Evolutionary conservation across 176 grass and related monocot genomes (phyloP), one percentile per base, ranked within the genome.

Genomic region (Carex cristatella): DNA sequence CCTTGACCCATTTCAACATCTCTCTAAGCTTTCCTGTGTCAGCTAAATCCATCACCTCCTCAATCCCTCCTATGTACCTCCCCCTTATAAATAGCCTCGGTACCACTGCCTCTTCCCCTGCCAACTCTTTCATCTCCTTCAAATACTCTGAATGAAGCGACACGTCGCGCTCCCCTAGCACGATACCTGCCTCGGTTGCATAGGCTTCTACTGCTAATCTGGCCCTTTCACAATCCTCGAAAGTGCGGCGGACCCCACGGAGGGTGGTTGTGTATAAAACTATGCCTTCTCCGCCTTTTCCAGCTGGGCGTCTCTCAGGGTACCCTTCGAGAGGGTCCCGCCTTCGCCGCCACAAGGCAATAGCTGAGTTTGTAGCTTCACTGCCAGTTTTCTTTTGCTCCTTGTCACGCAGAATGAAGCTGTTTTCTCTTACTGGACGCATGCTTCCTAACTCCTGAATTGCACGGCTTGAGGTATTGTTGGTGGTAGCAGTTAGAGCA

Each of bases 261-360:
- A 98, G 95, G 76, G 95, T 89, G 38, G 95, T 98, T 5, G 91
- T 98, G 88, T 98, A 98, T 9, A 98, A 88, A 77, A 98, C 93
- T 67, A 94, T 91, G 9, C 95, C 95, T 58, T 91, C 89, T 59
- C 89, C 89, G 1, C 84, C 14, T 18, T 92, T 84, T 6, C 95
- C 93, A 1, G 93, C 89, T 0, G 91, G 93, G 2, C 71, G 85
- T 0, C 84, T 81, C 90, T 98, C 93, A 1, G 96, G 93, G 48
- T 90, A 98, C 0, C 88, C 88, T 49, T 98, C 96, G 10, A 98
- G 86, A 10, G 93, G 96, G 87, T 98, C 96, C 49, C 87, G 63
- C 9, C 91, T 86, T 30, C 89, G 85, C 69, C 84, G 79, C 85
- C 91, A 91, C 49, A 53, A 80, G 7, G 68, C 74, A 61, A 85